These are phyloP conservation scores for Claviceps sp. DNA, from an alignment of 2,329 filamentous ascomycete species.

Conservation along the genomic window DNA sequence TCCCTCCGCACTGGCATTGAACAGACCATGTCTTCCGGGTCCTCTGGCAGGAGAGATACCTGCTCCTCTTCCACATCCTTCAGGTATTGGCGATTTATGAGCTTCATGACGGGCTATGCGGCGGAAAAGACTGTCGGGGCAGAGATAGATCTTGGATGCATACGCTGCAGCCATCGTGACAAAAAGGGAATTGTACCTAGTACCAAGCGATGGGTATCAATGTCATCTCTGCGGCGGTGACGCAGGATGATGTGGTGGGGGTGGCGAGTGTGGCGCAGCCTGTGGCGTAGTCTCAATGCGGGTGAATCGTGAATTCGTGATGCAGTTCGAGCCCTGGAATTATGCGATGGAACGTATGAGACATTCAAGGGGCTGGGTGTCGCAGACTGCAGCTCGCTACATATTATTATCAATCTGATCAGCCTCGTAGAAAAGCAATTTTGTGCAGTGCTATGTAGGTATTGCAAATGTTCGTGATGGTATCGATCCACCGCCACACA, in stretches of 20 bases:
- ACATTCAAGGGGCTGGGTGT: too few relatives aligned
- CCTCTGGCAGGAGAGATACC: constrained; percentile 29
- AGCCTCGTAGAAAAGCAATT: neutral
- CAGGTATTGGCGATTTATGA: constrained; percentile 23
- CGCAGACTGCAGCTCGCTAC: too few relatives aligned
- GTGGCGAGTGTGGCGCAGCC: constrained; percentile 4
- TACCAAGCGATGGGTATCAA: too few relatives aligned
- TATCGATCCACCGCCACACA: neutral
- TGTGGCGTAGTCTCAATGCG: neutral
- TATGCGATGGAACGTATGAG: too few relatives aligned
- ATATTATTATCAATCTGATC: too few relatives aligned
- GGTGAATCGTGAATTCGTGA: too few relatives aligned
- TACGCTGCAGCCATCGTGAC: neutral
- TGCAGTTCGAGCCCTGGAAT: too few relatives aligned
- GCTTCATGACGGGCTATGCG: constrained; percentile 23
- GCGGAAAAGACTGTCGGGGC: neutral
- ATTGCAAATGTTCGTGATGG: neutral
- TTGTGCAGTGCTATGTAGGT: neutral
- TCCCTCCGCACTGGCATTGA: neutral
- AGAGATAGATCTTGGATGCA: neutral
- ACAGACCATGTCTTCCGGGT: constrained; percentile 33
- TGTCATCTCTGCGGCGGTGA: too few relatives aligned
- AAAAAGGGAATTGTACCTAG: neutral
- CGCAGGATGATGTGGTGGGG: constrained; percentile 2
- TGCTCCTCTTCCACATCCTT: constrained; percentile 26